Conservation (phyloP, 352 stramenopile genomes). For the Globisporangium lucens region DNA sequence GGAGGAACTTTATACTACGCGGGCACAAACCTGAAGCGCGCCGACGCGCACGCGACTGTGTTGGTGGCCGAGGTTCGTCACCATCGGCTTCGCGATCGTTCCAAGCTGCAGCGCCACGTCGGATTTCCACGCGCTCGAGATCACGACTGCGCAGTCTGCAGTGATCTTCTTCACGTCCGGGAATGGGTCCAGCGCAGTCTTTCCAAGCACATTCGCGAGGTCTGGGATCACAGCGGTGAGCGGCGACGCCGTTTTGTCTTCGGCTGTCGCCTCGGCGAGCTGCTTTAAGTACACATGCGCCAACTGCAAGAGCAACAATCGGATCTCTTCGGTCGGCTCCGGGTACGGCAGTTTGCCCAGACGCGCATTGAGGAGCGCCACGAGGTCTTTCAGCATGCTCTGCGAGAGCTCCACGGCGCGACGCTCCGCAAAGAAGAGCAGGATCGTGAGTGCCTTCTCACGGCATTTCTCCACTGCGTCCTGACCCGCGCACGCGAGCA, state of each 20-base stretch:
- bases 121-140: conserved; percentile 47
- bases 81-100: conserved; percentile 59
- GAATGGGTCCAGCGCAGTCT: conserved; percentile 70
- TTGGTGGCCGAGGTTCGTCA: conserved; percentile 74
- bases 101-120: conserved; percentile 68
- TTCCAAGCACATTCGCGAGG: conserved; percentile 68
- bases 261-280: conserved; percentile 18
- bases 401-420: conserved; percentile 41
- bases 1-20: not conserved
- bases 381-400: conserved; percentile 41
- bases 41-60: conserved; percentile 77
- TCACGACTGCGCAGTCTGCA: conserved; percentile 54
- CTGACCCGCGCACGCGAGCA: conserved; percentile 43
- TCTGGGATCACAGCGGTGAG: conserved; percentile 60
- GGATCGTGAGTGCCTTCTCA: conserved; percentile 57
- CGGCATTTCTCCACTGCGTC: conserved; percentile 79
- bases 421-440: conserved; percentile 56
- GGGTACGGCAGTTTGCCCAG: conserved; percentile 75
- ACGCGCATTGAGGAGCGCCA: conserved; percentile 43
- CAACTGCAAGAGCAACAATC: conserved; percentile 64
- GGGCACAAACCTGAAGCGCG: conserved; percentile 47
- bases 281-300: conserved; percentile 53
- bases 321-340: conserved; percentile 82
- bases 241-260: conserved; percentile 20
- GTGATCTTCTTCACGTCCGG: conserved; percentile 80